Percentiles rank a stretch among this genome's conserved stretches.
Evolutionary conservation across 192 early-diverging fungal genomes (phyloP).

Genomic region (Mortierella antarctica): DNA sequence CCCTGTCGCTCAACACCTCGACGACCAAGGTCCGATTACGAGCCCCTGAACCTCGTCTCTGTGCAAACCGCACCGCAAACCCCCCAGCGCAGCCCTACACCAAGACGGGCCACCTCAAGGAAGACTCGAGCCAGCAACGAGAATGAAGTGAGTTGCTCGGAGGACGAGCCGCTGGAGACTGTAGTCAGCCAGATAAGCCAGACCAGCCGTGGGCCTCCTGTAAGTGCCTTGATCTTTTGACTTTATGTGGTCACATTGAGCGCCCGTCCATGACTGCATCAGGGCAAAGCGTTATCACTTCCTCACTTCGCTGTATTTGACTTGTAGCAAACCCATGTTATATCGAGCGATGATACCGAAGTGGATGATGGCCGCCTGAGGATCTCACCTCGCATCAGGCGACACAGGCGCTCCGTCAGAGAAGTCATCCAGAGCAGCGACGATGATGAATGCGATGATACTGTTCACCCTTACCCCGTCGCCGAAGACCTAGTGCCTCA

Average conservation of each 20-base stretch:
- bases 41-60: constrained; percentile 22
- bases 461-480: constrained; percentile 4
- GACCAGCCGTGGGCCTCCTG: not conserved
- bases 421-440: constrained; percentile 24
- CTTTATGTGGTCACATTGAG: too few species aligned
- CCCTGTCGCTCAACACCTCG: not conserved
- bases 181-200: not conserved
- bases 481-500: constrained; percentile 26
- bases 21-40: constrained; percentile 17
- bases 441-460: not conserved
- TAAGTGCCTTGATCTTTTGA: not conserved
- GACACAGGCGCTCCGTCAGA: not conserved
- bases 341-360: constrained; percentile 31
- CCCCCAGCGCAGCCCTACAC: constrained; percentile 10
- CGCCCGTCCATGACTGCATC: too few species aligned
- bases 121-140: not conserved
- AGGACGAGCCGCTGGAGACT: not conserved
- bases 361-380: not conserved
- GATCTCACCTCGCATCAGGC: too few species aligned
- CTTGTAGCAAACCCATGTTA: constrained; percentile 2
- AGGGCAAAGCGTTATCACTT: not conserved
- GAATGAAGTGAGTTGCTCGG: constrained; percentile 24
- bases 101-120: constrained; percentile 8
- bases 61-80: constrained; percentile 4
- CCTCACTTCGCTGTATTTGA: not conserved